Conservation (phyloP, 2,329 filamentous ascomycete species). For the Coniella lustricola region DNA sequence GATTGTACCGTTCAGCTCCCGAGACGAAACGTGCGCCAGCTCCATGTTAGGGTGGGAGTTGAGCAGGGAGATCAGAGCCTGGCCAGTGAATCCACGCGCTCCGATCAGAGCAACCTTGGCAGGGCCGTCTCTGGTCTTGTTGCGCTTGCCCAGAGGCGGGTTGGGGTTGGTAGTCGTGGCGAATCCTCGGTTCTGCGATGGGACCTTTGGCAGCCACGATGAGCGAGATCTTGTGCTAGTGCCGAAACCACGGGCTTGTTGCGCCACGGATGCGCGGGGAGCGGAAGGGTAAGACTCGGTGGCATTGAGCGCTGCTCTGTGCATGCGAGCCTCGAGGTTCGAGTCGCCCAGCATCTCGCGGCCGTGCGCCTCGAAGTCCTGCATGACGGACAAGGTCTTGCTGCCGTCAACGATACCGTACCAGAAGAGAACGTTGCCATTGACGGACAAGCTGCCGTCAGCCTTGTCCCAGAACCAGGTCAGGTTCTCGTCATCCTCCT, state of each 20-base stretch:
- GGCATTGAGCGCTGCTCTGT: constrained; percentile 60
- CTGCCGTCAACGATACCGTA: constrained; percentile 79
- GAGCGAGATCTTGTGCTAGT: constrained; percentile 38
- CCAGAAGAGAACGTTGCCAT: constrained; percentile 92
- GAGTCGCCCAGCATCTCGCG: constrained; percentile 82
- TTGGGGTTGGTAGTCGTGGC: constrained; percentile 74
- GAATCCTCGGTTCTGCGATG: constrained; percentile 36
- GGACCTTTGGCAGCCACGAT: constrained; percentile 10
- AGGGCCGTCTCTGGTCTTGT: constrained; percentile 71
- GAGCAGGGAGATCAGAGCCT: constrained; percentile 79
- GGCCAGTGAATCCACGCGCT: constrained; percentile 88
- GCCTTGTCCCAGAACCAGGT: constrained; percentile 98
- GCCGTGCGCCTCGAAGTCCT: constrained; percentile 76
- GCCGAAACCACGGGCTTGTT: constrained; percentile 63
- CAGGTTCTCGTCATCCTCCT: constrained; percentile 90
- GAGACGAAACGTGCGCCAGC: constrained; percentile 83
- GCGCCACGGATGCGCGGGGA: constrained; percentile 23
- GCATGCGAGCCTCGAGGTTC: constrained; percentile 80
- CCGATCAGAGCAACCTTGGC: constrained; percentile 82
- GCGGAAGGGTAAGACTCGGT: constrained; percentile 32
- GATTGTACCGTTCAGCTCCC: constrained; percentile 81
- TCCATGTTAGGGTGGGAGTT: constrained; percentile 88
- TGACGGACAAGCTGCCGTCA: constrained; percentile 79
- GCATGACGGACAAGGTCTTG: constrained; percentile 76
- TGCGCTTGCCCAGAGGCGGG: constrained; percentile 81